Percentiles rank a stretch among this genome's conserved stretches.
phyloP scores from a whole-genome alignment of 2,329 filamentous ascomycete genomes.

The Fusarium sp. region DNA sequence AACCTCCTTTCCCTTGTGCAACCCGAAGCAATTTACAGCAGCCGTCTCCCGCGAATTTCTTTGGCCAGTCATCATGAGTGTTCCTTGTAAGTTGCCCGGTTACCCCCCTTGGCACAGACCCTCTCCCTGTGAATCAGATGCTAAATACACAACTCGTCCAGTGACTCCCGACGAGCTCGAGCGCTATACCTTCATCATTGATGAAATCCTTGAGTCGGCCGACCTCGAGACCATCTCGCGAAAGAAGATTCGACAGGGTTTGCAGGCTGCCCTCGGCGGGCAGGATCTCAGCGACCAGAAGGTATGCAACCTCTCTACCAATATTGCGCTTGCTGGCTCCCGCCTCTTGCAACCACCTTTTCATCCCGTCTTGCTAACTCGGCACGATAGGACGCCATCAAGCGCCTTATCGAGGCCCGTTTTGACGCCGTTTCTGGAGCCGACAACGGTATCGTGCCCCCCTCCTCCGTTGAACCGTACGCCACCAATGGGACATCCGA shows the following conservation, averaged over 20 bases:
- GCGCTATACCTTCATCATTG: slow-evolving; percentile 66
- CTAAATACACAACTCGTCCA: slow-evolving; percentile 42
- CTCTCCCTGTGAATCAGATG: background rate
- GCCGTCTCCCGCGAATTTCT: slow-evolving; percentile 3
- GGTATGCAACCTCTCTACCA: slow-evolving; percentile 48
- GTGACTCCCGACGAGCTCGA: slow-evolving; percentile 59
- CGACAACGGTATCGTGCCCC: slow-evolving; percentile 57
- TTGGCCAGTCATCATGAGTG: slow-evolving; percentile 37
- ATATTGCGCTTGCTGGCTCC: background rate
- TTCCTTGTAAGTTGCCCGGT: slow-evolving; percentile 37
- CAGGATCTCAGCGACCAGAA: slow-evolving; percentile 67
- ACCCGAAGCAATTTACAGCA: slow-evolving; percentile 15
- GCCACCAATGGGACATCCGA: slow-evolving; percentile 48
- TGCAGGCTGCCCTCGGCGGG: slow-evolving; percentile 62
- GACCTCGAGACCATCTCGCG: slow-evolving; percentile 69
- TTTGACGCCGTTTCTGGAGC: slow-evolving; percentile 72
- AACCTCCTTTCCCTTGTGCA: slow-evolving; percentile 10
- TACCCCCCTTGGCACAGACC: slow-evolving; percentile 16
- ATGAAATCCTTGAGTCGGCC: slow-evolving; percentile 64
- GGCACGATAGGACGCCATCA: slow-evolving; percentile 64
- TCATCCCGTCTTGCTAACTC: slow-evolving; percentile 7
- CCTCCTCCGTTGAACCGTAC: slow-evolving; percentile 48
- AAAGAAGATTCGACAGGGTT: slow-evolving; percentile 66
- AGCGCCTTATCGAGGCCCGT: slow-evolving; percentile 73
- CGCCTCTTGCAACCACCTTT: background rate